These are phyloP conservation scores for Rhodofomes roseus DNA, from an alignment of 1,284 basidiomycete genomes.

Conservation along the genomic window DNA sequence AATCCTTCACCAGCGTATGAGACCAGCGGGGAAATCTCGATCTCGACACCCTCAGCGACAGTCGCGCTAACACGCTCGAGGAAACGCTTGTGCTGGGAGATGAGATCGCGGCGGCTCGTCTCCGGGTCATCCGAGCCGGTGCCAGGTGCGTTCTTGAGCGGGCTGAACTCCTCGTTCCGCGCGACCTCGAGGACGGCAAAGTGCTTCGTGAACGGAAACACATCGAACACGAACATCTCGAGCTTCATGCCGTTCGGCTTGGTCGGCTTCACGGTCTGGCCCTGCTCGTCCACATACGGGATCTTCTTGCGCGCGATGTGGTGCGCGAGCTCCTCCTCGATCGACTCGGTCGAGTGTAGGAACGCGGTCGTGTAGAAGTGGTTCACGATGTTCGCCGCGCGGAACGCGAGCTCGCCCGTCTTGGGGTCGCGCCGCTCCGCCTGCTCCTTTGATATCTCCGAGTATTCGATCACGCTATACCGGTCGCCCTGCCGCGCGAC, in stretches of 20 bases:
- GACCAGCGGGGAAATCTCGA: slow-evolving; percentile 88
- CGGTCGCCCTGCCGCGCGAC: slow-evolving; percentile 81
- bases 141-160: slow-evolving; percentile 96
- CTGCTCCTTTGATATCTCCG: slow-evolving; percentile 88
- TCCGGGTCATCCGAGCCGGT: slow-evolving; percentile 92
- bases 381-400: slow-evolving; percentile 97
- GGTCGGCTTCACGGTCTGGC: slow-evolving; percentile 69
- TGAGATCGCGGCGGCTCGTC: slow-evolving; percentile 86
- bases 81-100: slow-evolving; percentile 89
- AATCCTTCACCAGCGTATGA: slow-evolving; percentile 93
- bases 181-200: slow-evolving; percentile 91
- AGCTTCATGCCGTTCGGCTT: slow-evolving; percentile 99
- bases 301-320: slow-evolving; percentile 99
- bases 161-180: slow-evolving; percentile 90
- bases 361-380: slow-evolving; percentile 96
- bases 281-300: slow-evolving; percentile 71
- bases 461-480: slow-evolving; percentile 96
- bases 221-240: slow-evolving; percentile 98
- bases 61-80: slow-evolving; percentile 77
- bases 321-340: slow-evolving; percentile 90
- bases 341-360: slow-evolving; percentile 76
- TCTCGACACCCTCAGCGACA: slow-evolving; percentile 69
- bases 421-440: slow-evolving; percentile 72
- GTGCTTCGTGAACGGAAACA: slow-evolving; percentile 88
- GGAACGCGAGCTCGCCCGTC: slow-evolving; percentile 80